These are phyloP conservation scores for Lagenidium giganteum DNA, from an alignment of 352 stramenopile species.

Conservation along the genomic window DNA sequence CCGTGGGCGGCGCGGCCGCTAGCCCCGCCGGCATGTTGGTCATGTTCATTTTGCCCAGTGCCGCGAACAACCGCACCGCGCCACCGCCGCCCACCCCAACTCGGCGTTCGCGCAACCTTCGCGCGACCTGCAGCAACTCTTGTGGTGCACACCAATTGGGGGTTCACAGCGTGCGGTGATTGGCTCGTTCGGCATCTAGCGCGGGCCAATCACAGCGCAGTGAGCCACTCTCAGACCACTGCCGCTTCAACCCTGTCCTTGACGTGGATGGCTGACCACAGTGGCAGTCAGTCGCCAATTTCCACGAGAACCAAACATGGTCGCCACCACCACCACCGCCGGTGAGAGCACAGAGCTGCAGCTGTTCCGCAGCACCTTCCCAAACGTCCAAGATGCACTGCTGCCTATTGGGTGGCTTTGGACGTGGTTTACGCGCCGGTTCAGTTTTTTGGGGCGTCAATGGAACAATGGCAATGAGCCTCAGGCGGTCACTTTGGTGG, in stretches of 20 bases:
- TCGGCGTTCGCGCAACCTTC: slow-evolving; percentile 7
- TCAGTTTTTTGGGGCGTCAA: too few species aligned
- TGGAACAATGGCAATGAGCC: slow-evolving; percentile 1
- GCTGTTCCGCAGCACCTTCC: not conserved
- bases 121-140: slow-evolving; percentile 3
- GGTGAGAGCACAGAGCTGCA: not conserved
- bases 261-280: too few species aligned
- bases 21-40: slow-evolving; percentile 7
- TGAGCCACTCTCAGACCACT: too few species aligned
- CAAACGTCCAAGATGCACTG: not conserved
- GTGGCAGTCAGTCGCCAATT: too few species aligned
- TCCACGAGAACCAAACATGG: too few species aligned
- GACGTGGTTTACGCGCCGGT: slow-evolving; percentile 2
- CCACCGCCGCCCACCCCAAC: not conserved
- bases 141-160: slow-evolving; percentile 5
- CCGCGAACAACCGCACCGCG: not conserved
- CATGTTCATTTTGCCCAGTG: slow-evolving; percentile 8
- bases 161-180: too few species aligned
- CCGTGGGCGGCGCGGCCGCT: slow-evolving; percentile 1
- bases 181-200: too few species aligned
- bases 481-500: not conserved
- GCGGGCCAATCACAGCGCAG: too few species aligned
- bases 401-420: slow-evolving; percentile 5
- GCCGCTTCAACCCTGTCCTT: too few species aligned
- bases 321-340: too few species aligned